Evolutionary conservation across 1,284 basidiomycete genomes (phyloP).

Genomic region (Ustilago esculenta): DNA sequence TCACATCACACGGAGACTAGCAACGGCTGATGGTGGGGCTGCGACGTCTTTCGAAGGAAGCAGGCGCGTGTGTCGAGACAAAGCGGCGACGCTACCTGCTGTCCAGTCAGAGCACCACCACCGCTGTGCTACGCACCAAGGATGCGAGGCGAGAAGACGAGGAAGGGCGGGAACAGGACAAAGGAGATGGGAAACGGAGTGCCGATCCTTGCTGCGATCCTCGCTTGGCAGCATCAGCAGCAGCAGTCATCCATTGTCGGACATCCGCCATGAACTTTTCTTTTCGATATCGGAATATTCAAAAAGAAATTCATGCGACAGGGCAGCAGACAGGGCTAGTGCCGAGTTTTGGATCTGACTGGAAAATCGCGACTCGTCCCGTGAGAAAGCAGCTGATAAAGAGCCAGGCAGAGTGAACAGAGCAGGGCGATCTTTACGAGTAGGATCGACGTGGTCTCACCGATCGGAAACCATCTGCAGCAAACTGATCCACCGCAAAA

Average conservation of each 20-base stretch:
- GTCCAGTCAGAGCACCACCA: too few relatives aligned
- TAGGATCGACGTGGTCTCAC: slow-evolving; percentile 22
- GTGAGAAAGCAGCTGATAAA: too few relatives aligned
- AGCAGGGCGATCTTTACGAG: slow-evolving; percentile 9
- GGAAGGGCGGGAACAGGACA: too few relatives aligned
- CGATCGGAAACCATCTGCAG: slow-evolving; percentile 6
- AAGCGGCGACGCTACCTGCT: neutral
- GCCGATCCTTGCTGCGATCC: slow-evolving; percentile 23
- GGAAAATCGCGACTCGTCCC: neutral
- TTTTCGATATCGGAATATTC: neutral
- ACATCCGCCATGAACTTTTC: slow-evolving; percentile 11
- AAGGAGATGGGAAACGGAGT: neutral
- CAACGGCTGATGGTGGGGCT: neutral
- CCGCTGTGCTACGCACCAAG: too few relatives aligned
- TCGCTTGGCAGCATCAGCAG: slow-evolving; percentile 17
- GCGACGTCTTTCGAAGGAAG: slow-evolving; percentile 3
- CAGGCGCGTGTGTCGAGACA: neutral
- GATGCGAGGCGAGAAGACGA: too few relatives aligned
- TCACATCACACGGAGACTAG: neutral
- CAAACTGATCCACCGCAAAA: too few relatives aligned
- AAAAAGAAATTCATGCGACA: slow-evolving; percentile 5
- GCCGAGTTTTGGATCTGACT: too few relatives aligned
- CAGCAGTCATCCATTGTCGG: slow-evolving; percentile 10
- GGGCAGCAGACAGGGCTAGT: neutral
- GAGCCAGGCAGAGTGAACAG: too few relatives aligned